Evolutionary conservation across 352 stramenopile genomes (phyloP).

Genomic region (Globisporangium polare): DNA sequence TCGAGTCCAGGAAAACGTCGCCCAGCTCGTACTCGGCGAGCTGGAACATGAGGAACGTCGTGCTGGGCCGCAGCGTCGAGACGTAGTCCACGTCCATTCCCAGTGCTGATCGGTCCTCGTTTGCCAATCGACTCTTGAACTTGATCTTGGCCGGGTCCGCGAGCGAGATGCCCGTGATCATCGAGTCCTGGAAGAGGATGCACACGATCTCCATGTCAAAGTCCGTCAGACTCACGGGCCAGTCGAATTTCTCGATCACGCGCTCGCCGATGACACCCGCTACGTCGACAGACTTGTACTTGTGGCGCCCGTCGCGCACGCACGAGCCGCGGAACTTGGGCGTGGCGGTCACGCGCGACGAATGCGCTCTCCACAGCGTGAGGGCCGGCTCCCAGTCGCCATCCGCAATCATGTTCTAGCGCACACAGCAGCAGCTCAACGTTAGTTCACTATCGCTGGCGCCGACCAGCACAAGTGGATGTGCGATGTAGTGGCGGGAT

Average conservation of each 20-base stretch:
- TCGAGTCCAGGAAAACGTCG: conserved; percentile 75
- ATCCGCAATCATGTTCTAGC: conserved; percentile 40
- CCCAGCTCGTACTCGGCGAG: conserved; percentile 48
- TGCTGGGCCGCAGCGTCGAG: conserved; percentile 74
- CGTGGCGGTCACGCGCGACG: conserved; percentile 15
- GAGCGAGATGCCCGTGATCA: conserved; percentile 64
- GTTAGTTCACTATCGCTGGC: background rate
- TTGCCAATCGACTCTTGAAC: conserved; percentile 66
- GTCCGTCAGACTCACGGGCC: conserved; percentile 53
- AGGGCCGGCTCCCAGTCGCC: conserved; percentile 55
- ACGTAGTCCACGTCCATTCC: conserved; percentile 57
- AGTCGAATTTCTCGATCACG: conserved; percentile 55
- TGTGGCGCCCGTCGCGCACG: conserved; percentile 72
- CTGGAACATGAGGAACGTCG: conserved; percentile 70
- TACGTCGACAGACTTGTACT: conserved; percentile 64
- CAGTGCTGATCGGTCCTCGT: conserved; percentile 54
- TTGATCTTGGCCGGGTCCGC: conserved; percentile 48
- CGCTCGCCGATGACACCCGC: conserved; percentile 54
- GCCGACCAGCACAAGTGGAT: background rate
- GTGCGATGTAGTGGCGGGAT: background rate
- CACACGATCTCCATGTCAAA: conserved; percentile 76
- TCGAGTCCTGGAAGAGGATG: conserved; percentile 68
- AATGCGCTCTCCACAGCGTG: conserved; percentile 53
- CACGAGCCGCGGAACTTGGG: conserved; percentile 74
- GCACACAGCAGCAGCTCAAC: background rate